phyloP scores from a whole-genome alignment of 2,329 filamentous ascomycete species.

The Penicillium frequentans region DNA sequence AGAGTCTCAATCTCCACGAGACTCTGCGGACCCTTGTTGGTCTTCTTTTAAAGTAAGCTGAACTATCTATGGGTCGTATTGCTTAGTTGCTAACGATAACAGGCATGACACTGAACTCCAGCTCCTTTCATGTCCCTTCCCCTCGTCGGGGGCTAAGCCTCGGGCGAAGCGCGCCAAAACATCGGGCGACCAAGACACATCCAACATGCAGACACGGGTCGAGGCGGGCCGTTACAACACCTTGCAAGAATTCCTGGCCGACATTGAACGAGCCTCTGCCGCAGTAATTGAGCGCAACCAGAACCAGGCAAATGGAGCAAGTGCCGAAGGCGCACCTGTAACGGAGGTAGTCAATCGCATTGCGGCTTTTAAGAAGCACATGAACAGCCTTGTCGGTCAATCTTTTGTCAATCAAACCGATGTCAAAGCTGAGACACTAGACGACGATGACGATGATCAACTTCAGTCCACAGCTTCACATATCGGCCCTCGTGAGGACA shows the following conservation, averaged over 20 bases:
- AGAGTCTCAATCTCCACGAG: constrained; percentile 34
- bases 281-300: constrained; percentile 40
- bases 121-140: constrained; percentile 42
- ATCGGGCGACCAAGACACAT: constrained; percentile 33
- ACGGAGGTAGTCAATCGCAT: constrained; percentile 47
- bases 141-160: constrained; percentile 38
- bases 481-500: constrained; percentile 50
- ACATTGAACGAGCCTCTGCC: constrained; percentile 42
- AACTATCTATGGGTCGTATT: not conserved
- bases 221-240: constrained; percentile 39
- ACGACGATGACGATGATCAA: constrained; percentile 38
- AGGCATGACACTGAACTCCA: constrained; percentile 48
- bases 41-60: constrained; percentile 33
- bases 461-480: constrained; percentile 34
- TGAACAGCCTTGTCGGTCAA: constrained; percentile 62
- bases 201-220: constrained; percentile 41
- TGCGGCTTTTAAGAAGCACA: constrained; percentile 61
- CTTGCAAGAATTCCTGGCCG: constrained; percentile 43
- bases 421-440: constrained; percentile 35
- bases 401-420: constrained; percentile 53
- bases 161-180: constrained; percentile 46
- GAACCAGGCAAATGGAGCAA: constrained; percentile 27
- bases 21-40: constrained; percentile 37
- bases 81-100: constrained; percentile 18
- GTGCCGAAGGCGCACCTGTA: constrained; percentile 27